Conservation (phyloP, 495 filamentous ascomycete species). For the Aspergillus sclerotioniger region DNA sequence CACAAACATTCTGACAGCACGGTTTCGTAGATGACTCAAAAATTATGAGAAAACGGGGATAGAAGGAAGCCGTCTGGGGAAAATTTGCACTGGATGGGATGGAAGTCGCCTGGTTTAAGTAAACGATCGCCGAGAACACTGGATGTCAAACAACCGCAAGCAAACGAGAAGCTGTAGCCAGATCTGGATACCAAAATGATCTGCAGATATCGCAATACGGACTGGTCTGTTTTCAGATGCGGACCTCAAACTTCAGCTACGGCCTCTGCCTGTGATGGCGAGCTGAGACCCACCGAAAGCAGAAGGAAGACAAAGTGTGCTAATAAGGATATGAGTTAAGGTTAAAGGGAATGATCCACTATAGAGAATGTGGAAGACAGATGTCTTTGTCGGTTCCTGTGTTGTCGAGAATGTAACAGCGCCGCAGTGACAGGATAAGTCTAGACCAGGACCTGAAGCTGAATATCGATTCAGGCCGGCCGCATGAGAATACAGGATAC, state of each 20-base stretch:
- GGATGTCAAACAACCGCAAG: conserved; percentile 8
- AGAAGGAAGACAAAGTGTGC: background rate
- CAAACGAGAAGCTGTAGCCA: conserved; percentile 3
- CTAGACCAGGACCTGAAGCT: background rate
- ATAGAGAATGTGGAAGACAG: background rate
- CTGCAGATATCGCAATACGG: background rate
- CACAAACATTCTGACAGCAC: conserved; percentile 35
- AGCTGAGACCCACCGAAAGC: conserved; percentile 3
- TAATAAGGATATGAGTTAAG: background rate
- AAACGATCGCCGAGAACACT: conserved; percentile 15
- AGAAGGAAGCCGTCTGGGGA: conserved; percentile 25
- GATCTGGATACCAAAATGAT: conserved; percentile 3
- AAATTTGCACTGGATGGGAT: conserved; percentile 30
- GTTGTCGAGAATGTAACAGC: background rate
- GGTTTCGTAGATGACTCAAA: background rate
- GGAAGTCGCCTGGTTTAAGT: conserved; percentile 41
- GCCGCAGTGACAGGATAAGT: background rate
- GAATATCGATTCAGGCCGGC: conserved; percentile 4
- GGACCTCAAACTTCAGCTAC: background rate
- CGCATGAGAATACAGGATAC: background rate
- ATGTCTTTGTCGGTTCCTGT: background rate
- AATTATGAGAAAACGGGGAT: conserved; percentile 26
- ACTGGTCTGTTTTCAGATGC: conserved; percentile 21
- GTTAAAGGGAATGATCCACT: background rate
- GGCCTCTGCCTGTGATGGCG: background rate